Conservation (phyloP, 768 basidiomycete genomes). For the Lactarius hatsudake region DNA sequence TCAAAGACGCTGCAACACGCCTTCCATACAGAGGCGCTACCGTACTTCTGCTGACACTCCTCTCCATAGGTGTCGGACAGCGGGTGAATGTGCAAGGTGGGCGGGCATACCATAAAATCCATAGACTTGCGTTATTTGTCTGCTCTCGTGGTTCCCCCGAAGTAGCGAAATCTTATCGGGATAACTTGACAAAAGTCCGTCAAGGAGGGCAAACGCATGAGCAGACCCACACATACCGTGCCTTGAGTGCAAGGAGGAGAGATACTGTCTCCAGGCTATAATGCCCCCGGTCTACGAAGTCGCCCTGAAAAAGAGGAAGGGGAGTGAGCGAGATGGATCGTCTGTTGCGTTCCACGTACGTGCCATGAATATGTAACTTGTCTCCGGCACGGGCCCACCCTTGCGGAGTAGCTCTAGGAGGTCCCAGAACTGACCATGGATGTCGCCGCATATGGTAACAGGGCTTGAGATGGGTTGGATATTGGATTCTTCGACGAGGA, state of each 20-base stretch:
- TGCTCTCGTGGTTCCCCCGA: conserved; percentile 93
- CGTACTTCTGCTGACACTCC: conserved; percentile 98
- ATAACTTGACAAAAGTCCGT: conserved; percentile 51
- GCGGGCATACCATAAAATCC: conserved; percentile 85
- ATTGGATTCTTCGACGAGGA: conserved; percentile 95
- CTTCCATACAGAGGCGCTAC: conserved; percentile 93
- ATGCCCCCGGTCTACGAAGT: conserved; percentile 96
- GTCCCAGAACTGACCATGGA: conserved; percentile 98
- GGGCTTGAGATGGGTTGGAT: conserved; percentile 95
- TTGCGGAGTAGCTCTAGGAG: conserved; percentile 84
- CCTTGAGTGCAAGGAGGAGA: conserved; percentile 83
- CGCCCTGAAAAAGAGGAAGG: conserved; percentile 55
- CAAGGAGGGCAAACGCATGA: neutral
- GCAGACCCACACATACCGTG: conserved; percentile 50
- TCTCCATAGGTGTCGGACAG: conserved; percentile 45
- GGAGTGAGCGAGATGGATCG: conserved; percentile 27
- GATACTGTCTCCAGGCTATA: conserved; percentile 96
- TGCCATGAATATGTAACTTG: conserved; percentile 96
- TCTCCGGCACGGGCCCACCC: conserved; percentile 82
- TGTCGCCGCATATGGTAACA: conserved; percentile 94
- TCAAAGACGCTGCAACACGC: conserved; percentile 97
- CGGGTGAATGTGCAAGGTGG: neutral
- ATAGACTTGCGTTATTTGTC: conserved; percentile 98
- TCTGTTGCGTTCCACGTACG: conserved; percentile 43
- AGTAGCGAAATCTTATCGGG: conserved; percentile 90